Base-by-base conservation (phyloP, 371 early-diverging fungal species). In the Saksenaea vasiformis region DNA sequence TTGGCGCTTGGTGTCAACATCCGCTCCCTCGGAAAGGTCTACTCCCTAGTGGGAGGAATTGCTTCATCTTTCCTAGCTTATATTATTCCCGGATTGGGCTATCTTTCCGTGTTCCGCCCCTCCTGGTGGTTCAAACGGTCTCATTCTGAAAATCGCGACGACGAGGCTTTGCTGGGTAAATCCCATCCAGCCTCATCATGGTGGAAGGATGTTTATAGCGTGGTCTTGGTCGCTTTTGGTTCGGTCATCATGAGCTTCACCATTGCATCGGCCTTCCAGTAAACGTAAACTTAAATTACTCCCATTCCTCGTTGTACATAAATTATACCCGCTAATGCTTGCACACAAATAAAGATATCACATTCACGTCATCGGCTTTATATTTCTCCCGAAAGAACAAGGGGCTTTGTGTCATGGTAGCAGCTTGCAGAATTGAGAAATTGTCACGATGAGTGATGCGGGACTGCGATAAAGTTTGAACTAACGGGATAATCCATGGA, bases 21-120 rank as follows among this genome's bases (percentile, higher is more conserved):
- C 8, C 62, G 71, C 3, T 78, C 80, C 8, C 71, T 87, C 1
- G 86, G 87, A 22, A 77, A 82, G 47, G 73, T 85, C 10, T 85
- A 84, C 65, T 77, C 84, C 11, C 55, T 85, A 22, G 77, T 85
- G 37, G 87, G 87, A 62, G 86, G 85, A 1, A 68, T 87, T 41
- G 80, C 85, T 8, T 78, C 80, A 0, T 78, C 86, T 0, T 82
- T 70, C 58, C 60, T 87, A 34, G 86, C 87, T 3, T 87, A 86
- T 47, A 82, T 86, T 44, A 63, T 86, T n/a, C 87, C 87, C 1
- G 81, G 79, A 3, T 37, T 68, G 22, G 74, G 81, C 19, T 87
- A 83, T 65, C 67, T 85, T 1, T 61, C 74, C 37, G 66, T 79
- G 44, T 82, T 78, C 56, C 62, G 56, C 47, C 64, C 63, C 11